Percentiles rank a stretch among this genome's conserved stretches.
These are phyloP conservation scores for Exophiala calicioides DNA, from an alignment of 2,329 filamentous ascomycete species.

Conservation along the genomic window DNA sequence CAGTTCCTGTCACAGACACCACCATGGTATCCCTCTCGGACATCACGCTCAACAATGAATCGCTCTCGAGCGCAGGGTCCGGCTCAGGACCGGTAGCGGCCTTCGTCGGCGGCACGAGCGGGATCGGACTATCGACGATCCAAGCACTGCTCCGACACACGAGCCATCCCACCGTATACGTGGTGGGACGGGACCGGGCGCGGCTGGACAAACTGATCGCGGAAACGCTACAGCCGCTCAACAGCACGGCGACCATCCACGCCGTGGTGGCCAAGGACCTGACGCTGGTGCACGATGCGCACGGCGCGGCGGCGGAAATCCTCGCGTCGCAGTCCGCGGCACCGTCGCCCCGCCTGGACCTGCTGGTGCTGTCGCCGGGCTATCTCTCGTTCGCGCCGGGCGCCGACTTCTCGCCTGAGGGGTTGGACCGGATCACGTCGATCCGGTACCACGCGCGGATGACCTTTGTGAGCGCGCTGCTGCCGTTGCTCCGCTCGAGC, in stretches of 20 bases:
- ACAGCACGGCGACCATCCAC: slow-evolving; percentile 8
- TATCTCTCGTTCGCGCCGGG: slow-evolving; percentile 13
- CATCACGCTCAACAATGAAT: slow-evolving; percentile 20
- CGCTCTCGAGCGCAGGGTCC: slow-evolving; percentile 3
- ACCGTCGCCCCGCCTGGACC: slow-evolving; percentile 12
- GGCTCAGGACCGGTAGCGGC: slow-evolving; percentile 16
- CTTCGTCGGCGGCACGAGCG: slow-evolving; percentile 18
- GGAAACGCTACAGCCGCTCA: slow-evolving; percentile 9
- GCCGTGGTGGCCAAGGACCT: slow-evolving; percentile 19
- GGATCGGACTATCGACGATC: slow-evolving; percentile 23
- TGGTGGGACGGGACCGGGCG: slow-evolving; percentile 13
- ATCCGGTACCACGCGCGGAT: slow-evolving; percentile 60
- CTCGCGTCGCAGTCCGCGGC: not conserved
- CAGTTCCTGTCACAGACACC: too few species aligned
- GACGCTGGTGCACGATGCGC: slow-evolving; percentile 15
- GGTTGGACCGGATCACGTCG: slow-evolving; percentile 54
- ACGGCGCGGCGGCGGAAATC: slow-evolving; percentile 15
- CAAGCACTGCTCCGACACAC: slow-evolving; percentile 21
- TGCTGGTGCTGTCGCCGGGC: slow-evolving; percentile 22
- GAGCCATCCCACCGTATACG: slow-evolving; percentile 18
- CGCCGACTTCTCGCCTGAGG: slow-evolving; percentile 57
- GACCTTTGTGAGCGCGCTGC: slow-evolving; percentile 58
- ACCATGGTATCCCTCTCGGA: slow-evolving; percentile 26
- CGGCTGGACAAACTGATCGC: slow-evolving; percentile 4
- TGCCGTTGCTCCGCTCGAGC: slow-evolving; percentile 44